Evolutionary conservation across 345 rosid species (phyloP).

Genomic region (Pseudoturritis turrita): DNA sequence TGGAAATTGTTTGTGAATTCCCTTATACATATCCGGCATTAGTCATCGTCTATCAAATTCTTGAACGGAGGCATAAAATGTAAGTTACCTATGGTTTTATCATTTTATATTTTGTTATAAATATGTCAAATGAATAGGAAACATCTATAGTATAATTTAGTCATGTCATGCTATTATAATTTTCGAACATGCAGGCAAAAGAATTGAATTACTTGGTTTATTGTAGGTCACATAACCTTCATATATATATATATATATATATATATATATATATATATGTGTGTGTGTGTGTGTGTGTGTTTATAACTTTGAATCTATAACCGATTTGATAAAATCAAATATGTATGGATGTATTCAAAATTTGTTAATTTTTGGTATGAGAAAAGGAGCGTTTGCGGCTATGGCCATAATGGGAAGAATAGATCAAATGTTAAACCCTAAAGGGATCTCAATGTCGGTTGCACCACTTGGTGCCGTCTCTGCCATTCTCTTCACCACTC

Average conservation of each 20-base stretch:
- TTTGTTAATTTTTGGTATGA: neutral
- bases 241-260: too few species aligned
- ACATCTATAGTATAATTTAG: neutral
- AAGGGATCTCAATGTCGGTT: conserved; percentile 66
- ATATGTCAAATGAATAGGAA: neutral
- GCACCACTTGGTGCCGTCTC: conserved; percentile 83
- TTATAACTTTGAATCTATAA: neutral
- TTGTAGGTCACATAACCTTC: neutral
- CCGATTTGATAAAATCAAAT: neutral
- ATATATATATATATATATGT: too few species aligned
- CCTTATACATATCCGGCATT: neutral
- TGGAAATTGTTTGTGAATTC: neutral
- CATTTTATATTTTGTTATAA: neutral
- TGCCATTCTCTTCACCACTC: conserved; percentile 71
- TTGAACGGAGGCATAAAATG: neutral
- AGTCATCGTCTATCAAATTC: neutral
- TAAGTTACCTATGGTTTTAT: neutral
- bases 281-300: too few species aligned
- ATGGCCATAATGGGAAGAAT: conserved; percentile 81
- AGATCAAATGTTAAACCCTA: conserved; percentile 62
- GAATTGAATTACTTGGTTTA: neutral
- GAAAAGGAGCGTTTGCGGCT: conserved; percentile 81
- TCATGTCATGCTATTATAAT: neutral
- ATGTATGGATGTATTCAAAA: neutral
- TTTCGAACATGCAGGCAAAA: conserved; percentile 2